These are phyloP conservation scores for Polyporus tsugae DNA, from an alignment of 1,284 basidiomycete genomes.

Conservation along the genomic window DNA sequence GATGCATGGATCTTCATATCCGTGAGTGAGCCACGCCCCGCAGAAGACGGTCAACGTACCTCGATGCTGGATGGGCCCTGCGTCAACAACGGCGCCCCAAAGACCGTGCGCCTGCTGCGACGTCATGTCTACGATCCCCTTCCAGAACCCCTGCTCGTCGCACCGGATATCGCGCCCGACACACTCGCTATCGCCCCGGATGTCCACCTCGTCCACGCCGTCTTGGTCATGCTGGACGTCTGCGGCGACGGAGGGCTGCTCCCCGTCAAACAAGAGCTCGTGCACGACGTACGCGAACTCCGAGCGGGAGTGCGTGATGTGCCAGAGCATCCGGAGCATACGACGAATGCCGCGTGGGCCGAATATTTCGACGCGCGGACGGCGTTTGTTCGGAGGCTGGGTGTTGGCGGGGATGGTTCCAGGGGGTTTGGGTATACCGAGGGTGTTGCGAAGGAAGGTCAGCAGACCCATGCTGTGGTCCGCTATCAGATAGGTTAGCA, in stretches of 20 bases:
- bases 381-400: slow-evolving; percentile 21
- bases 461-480: slow-evolving; percentile 87
- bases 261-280: slow-evolving; percentile 72
- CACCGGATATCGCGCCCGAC: slow-evolving; percentile 71
- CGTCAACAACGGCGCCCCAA: slow-evolving; percentile 57
- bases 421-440: slow-evolving; percentile 52
- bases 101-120: slow-evolving; percentile 34
- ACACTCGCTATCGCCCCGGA: slow-evolving; percentile 69
- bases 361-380: slow-evolving; percentile 77
- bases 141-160: slow-evolving; percentile 78
- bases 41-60: slow-evolving; percentile 52
- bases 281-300: slow-evolving; percentile 81
- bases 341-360: slow-evolving; percentile 85
- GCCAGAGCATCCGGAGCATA: slow-evolving; percentile 79
- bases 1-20: slow-evolving; percentile 74
- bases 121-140: slow-evolving; percentile 46
- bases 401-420: slow-evolving; percentile 13
- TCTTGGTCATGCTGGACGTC: slow-evolving; percentile 37
- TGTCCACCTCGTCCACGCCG: slow-evolving; percentile 43
- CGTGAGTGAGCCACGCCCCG: background rate
- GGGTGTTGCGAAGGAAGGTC: slow-evolving; percentile 73
- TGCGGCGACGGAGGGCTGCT: slow-evolving; percentile 58
- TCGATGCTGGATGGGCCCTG: slow-evolving; percentile 84
- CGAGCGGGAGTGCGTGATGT: slow-evolving; percentile 73
- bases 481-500: slow-evolving; percentile 48